Base-by-base conservation (phyloP, 2,329 filamentous ascomycete species). In the Nothophaeocryptopus gaeumannii region DNA sequence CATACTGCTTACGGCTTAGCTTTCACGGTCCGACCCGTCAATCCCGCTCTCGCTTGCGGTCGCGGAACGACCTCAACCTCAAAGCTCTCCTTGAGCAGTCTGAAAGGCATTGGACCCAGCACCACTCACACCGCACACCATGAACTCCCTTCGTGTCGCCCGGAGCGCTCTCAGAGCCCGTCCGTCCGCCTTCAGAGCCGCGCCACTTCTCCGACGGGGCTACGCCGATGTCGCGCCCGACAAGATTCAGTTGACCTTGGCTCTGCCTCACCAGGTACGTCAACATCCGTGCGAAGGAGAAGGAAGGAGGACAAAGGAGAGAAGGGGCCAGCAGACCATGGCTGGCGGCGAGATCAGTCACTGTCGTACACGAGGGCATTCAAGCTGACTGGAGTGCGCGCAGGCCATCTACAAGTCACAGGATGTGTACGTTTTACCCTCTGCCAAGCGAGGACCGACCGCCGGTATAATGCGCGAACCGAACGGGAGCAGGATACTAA, bases 241-340 rank as follows among this genome's bases (percentile, higher is more conserved):
- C 72, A 78, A 78, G 72, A 95, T 99, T 82, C 95, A 95, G 85
- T 85, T 99, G 79, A 96, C 89, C 81, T 81, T 99, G 79, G 84
- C 88, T 73, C 88, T 99, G 67, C 93, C 93, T 78, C 92, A 97
- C 79, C 88, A 96, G 90, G 93, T 97, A 89, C 76, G 88, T 60
- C 34, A 39, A 26, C 15, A 31, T 34, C 14, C 8, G 39, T 12
- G 42, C 26, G 12, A 5, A 38, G 39, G 33, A 47, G 45, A 26
- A n/a, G 34, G 34, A 15, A n/a, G 15, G 42, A 13, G n/a, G 2
- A 11, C 2, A 16, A 35, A 31, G 15, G 13, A 11, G 14, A 15
- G 15, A n/a, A 40, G 8, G 16, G 2, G 15, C 10, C 13, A 26
- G 14, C 20, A 15, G 4, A 26, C 10, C 12, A 16, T 39, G 14